phyloP scores from a whole-genome alignment of 1,139 yeast genomes.

The Diutina neorugosa region DNA sequence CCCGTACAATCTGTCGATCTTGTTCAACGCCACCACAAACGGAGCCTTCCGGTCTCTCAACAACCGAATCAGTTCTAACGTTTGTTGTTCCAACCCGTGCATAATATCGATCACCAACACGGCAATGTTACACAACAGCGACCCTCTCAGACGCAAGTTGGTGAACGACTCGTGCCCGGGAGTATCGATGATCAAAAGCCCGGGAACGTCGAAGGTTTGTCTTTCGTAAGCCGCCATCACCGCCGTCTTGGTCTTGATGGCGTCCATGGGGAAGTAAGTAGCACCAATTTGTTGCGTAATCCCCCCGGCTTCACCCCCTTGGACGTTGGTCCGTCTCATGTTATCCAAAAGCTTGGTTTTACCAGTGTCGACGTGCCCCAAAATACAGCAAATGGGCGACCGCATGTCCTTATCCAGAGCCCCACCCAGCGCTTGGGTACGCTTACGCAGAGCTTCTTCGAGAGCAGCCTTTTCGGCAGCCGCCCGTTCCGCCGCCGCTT shows the following conservation, averaged over 20 bases:
- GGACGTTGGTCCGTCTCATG: conserved; percentile 96
- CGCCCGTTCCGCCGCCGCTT: background rate
- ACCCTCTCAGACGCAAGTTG: conserved; percentile 96
- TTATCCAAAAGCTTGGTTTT: conserved; percentile 93
- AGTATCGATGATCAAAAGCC: conserved; percentile 89
- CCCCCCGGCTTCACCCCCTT: conserved; percentile 99
- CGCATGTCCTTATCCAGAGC: conserved; percentile 48
- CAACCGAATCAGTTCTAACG: conserved; percentile 83
- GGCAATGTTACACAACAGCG: conserved; percentile 97
- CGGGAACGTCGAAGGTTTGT: conserved; percentile 88
- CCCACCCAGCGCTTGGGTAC: background rate
- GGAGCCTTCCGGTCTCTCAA: conserved; percentile 97
- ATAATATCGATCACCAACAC: conserved; percentile 94
- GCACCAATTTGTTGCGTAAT: conserved; percentile 99
- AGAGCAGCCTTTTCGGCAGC: background rate
- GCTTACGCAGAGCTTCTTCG: background rate
- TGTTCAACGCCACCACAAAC: conserved; percentile 89
- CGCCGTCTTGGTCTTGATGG: conserved; percentile 81
- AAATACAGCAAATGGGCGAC: conserved; percentile 97
- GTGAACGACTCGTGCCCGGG: conserved; percentile 99
- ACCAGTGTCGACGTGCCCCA: conserved; percentile 99
- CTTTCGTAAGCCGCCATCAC: conserved; percentile 84
- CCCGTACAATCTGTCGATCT: conserved; percentile 92
- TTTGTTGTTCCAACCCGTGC: conserved; percentile 98
- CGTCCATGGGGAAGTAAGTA: conserved; percentile 94